Conservation (phyloP, 2,329 filamentous ascomycete species). For the Blastomyces emzantsi region DNA sequence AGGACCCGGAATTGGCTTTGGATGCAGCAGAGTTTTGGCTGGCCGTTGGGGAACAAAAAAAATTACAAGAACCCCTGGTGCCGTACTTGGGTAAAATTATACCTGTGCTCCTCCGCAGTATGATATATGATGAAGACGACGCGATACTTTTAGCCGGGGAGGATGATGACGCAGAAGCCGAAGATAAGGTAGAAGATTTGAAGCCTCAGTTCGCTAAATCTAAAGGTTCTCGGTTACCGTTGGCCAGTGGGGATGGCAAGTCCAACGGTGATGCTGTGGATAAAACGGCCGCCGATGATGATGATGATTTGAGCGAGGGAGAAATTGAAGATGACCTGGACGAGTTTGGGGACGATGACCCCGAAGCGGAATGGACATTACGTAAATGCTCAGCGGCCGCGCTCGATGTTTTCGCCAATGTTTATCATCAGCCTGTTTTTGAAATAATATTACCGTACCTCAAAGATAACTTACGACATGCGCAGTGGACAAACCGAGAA, state of each 20-base stretch:
- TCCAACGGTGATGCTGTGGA: slow-evolving; percentile 38
- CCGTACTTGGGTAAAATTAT: slow-evolving; percentile 79
- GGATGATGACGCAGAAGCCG: slow-evolving; percentile 80
- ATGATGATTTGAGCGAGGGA: slow-evolving; percentile 69
- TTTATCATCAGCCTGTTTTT: slow-evolving; percentile 83
- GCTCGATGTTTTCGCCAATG: slow-evolving; percentile 83
- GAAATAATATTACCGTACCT: slow-evolving; percentile 87
- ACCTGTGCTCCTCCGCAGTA: slow-evolving; percentile 81
- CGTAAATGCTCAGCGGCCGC: slow-evolving; percentile 96
- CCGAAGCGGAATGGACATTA: slow-evolving; percentile 89
- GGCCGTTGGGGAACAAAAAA: slow-evolving; percentile 77
- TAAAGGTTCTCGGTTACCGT: slow-evolving; percentile 51
- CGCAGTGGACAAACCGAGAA: slow-evolving; percentile 86
- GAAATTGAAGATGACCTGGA: slow-evolving; percentile 64
- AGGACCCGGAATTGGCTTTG: slow-evolving; percentile 81
- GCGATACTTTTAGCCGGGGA: slow-evolving; percentile 75
- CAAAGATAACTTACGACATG: slow-evolving; percentile 76
- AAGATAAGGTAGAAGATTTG: slow-evolving; percentile 84
- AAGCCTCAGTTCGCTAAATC: slow-evolving; percentile 81
- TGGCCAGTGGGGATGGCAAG: slow-evolving; percentile 31
- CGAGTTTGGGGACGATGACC: slow-evolving; percentile 59
- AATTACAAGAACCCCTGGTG: slow-evolving; percentile 64
- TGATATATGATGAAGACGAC: slow-evolving; percentile 95
- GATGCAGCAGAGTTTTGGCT: slow-evolving; percentile 98
- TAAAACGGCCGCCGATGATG: slow-evolving; percentile 52